These are phyloP conservation scores for Neoascochyta sp. DNA, from an alignment of 2,329 filamentous ascomycete genomes.

Conservation along the genomic window DNA sequence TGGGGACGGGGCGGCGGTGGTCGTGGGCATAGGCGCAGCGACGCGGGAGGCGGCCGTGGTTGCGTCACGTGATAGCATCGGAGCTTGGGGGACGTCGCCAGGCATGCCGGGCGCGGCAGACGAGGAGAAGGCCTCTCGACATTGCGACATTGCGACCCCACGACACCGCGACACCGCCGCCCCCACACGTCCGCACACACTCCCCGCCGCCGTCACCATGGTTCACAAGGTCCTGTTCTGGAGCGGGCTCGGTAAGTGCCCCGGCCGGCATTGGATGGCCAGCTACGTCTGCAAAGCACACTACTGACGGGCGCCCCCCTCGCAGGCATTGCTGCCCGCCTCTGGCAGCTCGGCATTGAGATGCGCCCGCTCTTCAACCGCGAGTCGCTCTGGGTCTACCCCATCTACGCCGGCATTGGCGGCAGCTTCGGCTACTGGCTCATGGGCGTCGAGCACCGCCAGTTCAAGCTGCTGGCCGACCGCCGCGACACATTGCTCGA, in stretches of 20 bases:
- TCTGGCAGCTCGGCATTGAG: conserved; percentile 97
- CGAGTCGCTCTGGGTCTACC: conserved; percentile 85
- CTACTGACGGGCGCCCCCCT: conserved; percentile 3
- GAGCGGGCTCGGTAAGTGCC: conserved; percentile 82
- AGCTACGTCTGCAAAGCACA: conserved; percentile 21
- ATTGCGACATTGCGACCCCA: conserved; percentile 13
- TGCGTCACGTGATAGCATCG: no score
- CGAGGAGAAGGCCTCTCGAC: neutral
- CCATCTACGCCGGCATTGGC: conserved; percentile 78
- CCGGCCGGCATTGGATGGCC: conserved; percentile 12
- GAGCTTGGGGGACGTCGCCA: no score
- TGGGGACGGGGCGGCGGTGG: conserved; percentile 2
- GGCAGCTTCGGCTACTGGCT: conserved; percentile 97
- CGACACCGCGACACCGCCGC: conserved; percentile 19
- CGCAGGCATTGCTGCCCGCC: conserved; percentile 82
- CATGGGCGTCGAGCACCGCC: conserved; percentile 80
- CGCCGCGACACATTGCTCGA: conserved; percentile 78
- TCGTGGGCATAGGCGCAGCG: conserved; percentile 2
- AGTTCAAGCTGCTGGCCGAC: conserved; percentile 71
- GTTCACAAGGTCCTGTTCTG: conserved; percentile 69
- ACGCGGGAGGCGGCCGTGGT: no score
- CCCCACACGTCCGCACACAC: conserved; percentile 4
- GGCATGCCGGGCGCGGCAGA: no score
- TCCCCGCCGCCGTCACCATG: conserved; percentile 36
- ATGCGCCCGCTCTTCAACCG: conserved; percentile 92